Evolutionary conservation across 768 basidiomycete genomes (phyloP).

Genomic region (Hygrocybe coccinea): DNA sequence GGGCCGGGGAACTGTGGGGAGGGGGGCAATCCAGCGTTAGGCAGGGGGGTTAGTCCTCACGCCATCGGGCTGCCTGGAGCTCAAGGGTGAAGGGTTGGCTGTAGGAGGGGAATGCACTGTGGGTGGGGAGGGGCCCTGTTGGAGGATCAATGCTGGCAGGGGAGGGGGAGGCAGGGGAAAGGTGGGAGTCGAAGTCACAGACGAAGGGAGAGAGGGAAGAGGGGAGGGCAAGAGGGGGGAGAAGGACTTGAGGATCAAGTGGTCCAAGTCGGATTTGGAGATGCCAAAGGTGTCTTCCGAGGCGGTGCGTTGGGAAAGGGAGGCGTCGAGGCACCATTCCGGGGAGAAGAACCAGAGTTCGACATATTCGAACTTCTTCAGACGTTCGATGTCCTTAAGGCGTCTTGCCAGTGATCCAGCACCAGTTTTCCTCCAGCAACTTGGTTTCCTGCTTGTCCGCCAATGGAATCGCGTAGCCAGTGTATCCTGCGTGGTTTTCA

Average conservation of each 20-base stretch:
- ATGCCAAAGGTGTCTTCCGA: slow-evolving; percentile 9
- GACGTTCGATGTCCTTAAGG: not conserved
- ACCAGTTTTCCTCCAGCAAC: too few relatives aligned
- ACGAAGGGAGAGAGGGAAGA: slow-evolving; percentile 6
- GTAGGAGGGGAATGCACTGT: not conserved
- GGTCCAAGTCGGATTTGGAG: not conserved
- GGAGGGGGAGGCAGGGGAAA: not conserved
- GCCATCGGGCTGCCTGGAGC: not conserved
- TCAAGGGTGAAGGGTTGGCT: not conserved
- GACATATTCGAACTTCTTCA: not conserved
- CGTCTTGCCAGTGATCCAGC: too few relatives aligned
- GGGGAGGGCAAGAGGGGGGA: slow-evolving; percentile 26
- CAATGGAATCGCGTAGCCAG: too few relatives aligned
- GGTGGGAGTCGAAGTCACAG: slow-evolving; percentile 16
- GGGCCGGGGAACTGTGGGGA: slow-evolving; percentile 5
- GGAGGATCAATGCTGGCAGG: not conserved
- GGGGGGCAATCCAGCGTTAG: not conserved
- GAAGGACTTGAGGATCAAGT: not conserved
- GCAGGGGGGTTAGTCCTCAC: not conserved
- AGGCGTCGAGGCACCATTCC: slow-evolving; percentile 2
- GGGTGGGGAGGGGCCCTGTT: not conserved
- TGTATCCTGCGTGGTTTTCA: too few relatives aligned
- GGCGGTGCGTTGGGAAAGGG: not conserved
- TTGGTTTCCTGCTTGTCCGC: too few relatives aligned
- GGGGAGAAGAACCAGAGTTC: slow-evolving; percentile 7